phyloP scores from a whole-genome alignment of 352 stramenopile genomes.

The Globisporangium paddicum region DNA sequence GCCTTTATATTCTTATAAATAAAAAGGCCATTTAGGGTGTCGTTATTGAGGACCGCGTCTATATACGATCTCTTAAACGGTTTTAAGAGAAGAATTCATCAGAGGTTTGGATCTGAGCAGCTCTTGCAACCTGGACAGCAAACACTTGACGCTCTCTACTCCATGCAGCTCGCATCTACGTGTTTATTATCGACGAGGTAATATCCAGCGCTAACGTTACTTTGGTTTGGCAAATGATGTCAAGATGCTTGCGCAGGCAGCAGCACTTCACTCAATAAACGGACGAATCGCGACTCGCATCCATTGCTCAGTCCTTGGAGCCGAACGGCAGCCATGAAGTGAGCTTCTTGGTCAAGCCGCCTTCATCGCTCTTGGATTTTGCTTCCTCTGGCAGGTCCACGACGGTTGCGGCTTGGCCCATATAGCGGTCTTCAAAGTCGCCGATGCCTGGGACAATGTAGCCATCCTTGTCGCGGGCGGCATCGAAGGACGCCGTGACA shows the following conservation, averaged over 20 bases:
- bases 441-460: conserved; percentile 73
- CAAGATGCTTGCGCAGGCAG: not conserved
- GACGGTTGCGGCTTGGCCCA: conserved; percentile 28
- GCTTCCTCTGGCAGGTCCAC: conserved; percentile 30
- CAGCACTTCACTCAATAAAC: not conserved
- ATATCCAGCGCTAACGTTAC: not conserved
- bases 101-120: too few species aligned
- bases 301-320: conserved; percentile 6
- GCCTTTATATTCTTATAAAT: too few species aligned
- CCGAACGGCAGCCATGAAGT: conserved; percentile 31
- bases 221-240: not conserved
- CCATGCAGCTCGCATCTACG: not conserved
- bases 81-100: too few species aligned
- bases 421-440: conserved; percentile 71
- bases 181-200: not conserved
- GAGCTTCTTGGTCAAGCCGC: conserved; percentile 39
- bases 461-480: conserved; percentile 43
- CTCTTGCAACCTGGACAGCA: too few species aligned
- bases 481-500: conserved; percentile 76
- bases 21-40: too few species aligned
- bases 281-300: not conserved
- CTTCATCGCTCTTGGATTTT: conserved; percentile 23
- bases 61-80: too few species aligned
- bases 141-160: not conserved
- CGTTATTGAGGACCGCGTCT: too few species aligned